Evolutionary conservation across 192 early-diverging fungal genomes (phyloP).

Genomic region (Coemansia sp.): DNA sequence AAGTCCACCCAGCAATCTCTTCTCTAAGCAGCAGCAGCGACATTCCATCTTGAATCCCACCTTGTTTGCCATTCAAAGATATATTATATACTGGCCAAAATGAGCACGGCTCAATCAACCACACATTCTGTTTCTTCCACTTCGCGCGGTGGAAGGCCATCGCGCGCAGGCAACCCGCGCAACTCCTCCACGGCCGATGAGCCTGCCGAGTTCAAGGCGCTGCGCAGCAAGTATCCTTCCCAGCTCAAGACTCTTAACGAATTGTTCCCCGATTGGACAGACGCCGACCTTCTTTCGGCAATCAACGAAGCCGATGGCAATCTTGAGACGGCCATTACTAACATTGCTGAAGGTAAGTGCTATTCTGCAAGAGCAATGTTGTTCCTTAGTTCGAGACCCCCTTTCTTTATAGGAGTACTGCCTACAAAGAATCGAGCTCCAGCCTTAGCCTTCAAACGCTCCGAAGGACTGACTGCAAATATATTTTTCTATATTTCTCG

Average conservation of each 20-base stretch:
- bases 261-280: constrained; percentile 80
- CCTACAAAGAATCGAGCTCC: neutral
- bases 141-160: constrained; percentile 34
- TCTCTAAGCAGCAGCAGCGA: constrained; percentile 6
- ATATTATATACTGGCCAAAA: constrained; percentile 46
- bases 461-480: too few species aligned
- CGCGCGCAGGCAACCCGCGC: constrained; percentile 33
- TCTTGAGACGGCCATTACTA: constrained; percentile 70
- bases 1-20: constrained; percentile 14
- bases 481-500: neutral
- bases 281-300: constrained; percentile 81
- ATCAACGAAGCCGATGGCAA: constrained; percentile 87
- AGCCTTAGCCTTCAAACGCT: too few species aligned
- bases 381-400: neutral
- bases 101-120: constrained; percentile 52
- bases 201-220: constrained; percentile 61
- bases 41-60: neutral
- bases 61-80: constrained; percentile 24
- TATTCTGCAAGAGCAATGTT: neutral
- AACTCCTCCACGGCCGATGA: constrained; percentile 23
- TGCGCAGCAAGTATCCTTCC: constrained; percentile 61
- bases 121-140: constrained; percentile 38
- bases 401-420: neutral
- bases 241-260: constrained; percentile 65
- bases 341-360: constrained; percentile 79